Conservation (phyloP, 148 eudicot species). For the Rhododendron henanense region DNA sequence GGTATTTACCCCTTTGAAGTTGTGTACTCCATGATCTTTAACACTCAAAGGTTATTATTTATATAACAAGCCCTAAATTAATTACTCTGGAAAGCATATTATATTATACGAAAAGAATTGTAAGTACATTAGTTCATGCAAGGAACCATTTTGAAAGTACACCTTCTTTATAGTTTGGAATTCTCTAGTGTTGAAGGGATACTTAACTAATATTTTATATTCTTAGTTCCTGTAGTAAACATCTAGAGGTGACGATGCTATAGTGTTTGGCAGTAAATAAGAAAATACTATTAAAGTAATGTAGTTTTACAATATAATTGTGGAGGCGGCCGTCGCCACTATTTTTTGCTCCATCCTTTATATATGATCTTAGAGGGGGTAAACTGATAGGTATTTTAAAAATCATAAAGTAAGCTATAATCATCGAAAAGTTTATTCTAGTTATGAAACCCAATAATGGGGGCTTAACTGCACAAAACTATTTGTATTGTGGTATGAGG, state of each 20-base stretch:
- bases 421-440: not conserved
- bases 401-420: not conserved
- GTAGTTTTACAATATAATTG: not conserved
- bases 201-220: not conserved
- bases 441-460: not conserved
- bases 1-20: too few relatives aligned
- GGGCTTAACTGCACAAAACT: not conserved
- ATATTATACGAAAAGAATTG: not conserved
- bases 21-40: not conserved
- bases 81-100: not conserved
- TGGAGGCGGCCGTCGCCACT: not conserved
- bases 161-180: not conserved
- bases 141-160: not conserved
- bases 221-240: not conserved
- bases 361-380: not conserved
- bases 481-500: not conserved
- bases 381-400: not conserved
- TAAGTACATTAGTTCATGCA: not conserved
- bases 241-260: not conserved
- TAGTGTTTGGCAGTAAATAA: not conserved
- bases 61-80: not conserved
- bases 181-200: not conserved
- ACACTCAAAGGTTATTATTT: not conserved
- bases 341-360: not conserved
- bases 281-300: not conserved